Percentiles rank a stretch among this genome's conserved stretches.
phyloP scores from a whole-genome alignment of 2,329 filamentous ascomycete genomes.

The Penicillium occitanis region DNA sequence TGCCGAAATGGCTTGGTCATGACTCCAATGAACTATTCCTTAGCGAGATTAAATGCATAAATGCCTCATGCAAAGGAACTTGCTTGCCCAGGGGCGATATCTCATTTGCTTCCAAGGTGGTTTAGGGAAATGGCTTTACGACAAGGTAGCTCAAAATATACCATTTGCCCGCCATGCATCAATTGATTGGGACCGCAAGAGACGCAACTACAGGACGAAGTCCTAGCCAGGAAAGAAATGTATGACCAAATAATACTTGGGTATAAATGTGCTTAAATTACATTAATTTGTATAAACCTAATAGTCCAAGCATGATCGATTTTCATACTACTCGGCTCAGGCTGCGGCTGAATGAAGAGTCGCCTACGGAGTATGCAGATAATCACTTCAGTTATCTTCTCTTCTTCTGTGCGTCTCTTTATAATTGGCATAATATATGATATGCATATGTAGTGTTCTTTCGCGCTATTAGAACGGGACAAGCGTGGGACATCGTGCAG shows the following conservation, averaged over 20 bases:
- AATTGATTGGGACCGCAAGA: background rate
- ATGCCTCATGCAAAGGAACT: background rate
- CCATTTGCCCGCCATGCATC: background rate
- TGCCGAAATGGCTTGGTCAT: background rate
- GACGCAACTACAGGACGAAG: background rate
- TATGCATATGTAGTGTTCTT: background rate
- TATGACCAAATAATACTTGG: background rate
- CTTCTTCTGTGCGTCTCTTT: background rate
- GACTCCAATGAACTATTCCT: background rate
- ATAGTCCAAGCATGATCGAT: background rate
- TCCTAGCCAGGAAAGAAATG: background rate
- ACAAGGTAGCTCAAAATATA: background rate
- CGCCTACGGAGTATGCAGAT: background rate
- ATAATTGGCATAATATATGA: background rate
- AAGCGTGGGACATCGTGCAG: background rate
- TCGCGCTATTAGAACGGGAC: background rate
- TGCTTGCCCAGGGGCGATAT: background rate
- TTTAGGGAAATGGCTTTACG: background rate
- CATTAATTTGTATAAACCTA: background rate
- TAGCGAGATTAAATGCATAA: background rate
- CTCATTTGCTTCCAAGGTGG: background rate
- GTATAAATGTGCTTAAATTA: background rate
- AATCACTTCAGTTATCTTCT: background rate
- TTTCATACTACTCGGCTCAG: background rate
- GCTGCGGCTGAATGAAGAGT: background rate